Base-by-base conservation (phyloP, 768 basidiomycete species). In the Gautieria morchelliformis region DNA sequence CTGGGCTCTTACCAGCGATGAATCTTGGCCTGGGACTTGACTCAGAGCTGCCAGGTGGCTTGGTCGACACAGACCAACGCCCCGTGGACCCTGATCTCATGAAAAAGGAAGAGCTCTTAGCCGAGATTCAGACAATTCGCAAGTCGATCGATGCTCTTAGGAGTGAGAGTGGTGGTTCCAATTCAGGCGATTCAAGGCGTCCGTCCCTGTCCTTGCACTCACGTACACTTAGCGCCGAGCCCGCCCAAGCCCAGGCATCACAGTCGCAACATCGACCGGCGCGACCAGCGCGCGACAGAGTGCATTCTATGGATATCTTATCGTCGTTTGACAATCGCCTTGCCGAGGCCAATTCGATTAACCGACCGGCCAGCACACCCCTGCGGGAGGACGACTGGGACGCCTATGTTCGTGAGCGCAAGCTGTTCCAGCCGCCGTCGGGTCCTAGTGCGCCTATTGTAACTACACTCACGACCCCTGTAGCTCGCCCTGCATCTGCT, bases 371-470 rank as follows among this genome's bases (percentile, higher is more conserved):
- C 0, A 89, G 86, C 63, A 84, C 76, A 5, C 87, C 87, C n/a
- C 69, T 87, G 41, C 79, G 78, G 50, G 82, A 87, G 44, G 76
- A 80, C n/a, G 84, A 88, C 61, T 96, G 93, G 93, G 87, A 94
- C 60, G 71, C 78, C 45, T 95, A 96, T 68, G 78, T 93, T 50
- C 83, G 82, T 46, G 89, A 94, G 51, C 81, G 93, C 56, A 90
- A 87, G 66, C 75, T 96, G 15, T 70, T 93, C 59, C 87, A 89
- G 64, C 90, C 91, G 44, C 89, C 90, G 10, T 78, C 84, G 19
- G 89, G 90, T 7, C 78, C 89, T 45, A 81, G 89, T 15, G 76
- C 83, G n/a, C 89, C 90, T 1, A 91, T 93, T 63, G 71, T 76
- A 6, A 82, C 85, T n/a, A 79, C 80, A 8, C 74, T 78, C 27